Percentiles rank a stretch among this genome's conserved stretches.
Conservation (phyloP, 2,329 filamentous ascomycete genomes). For the Arachnomyces sp. region DNA sequence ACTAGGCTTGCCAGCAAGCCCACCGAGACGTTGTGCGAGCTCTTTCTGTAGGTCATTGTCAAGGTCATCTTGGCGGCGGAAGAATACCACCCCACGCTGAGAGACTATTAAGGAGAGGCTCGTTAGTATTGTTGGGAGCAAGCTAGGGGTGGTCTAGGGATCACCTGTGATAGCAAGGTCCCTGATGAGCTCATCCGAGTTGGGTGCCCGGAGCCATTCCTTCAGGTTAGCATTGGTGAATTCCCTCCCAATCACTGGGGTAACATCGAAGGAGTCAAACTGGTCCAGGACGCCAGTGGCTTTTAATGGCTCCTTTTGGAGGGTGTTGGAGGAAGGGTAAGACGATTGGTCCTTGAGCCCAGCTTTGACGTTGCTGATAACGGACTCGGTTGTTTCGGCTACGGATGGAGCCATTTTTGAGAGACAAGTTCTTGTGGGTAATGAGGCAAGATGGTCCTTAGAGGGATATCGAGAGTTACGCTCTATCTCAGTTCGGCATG, state of each 20-base stretch:
- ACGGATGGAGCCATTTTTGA: conserved; percentile 17
- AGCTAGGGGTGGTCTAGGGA: background rate
- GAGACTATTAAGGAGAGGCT: conserved; percentile 31
- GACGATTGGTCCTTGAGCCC: conserved; percentile 4
- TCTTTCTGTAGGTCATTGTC: conserved; percentile 45
- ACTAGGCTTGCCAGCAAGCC: conserved; percentile 40
- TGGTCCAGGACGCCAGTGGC: conserved; percentile 34
- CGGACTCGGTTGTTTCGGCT: conserved; percentile 12
- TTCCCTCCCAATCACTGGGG: conserved; percentile 44
- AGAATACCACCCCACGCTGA: conserved; percentile 47
- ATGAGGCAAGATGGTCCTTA: too few species aligned
- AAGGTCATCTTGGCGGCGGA: conserved; percentile 44
- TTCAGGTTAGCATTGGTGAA: conserved; percentile 35
- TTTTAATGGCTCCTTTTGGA: conserved; percentile 26
- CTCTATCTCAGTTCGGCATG: too few species aligned
- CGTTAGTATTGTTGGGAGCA: background rate
- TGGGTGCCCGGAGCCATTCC: conserved; percentile 40
- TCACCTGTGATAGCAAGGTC: conserved; percentile 29
- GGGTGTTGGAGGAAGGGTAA: conserved; percentile 8
- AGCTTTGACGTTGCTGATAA: conserved; percentile 13
- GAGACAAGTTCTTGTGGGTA: too few species aligned
- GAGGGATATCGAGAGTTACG: too few species aligned
- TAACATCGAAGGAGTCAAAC: conserved; percentile 42
- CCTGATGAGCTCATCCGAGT: conserved; percentile 27
- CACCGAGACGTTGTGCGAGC: conserved; percentile 41